Percentiles rank a stretch among this genome's conserved stretches.
phyloP scores from a whole-genome alignment of 2,329 filamentous ascomycete species.

The Acrodontium crateriforme region DNA sequence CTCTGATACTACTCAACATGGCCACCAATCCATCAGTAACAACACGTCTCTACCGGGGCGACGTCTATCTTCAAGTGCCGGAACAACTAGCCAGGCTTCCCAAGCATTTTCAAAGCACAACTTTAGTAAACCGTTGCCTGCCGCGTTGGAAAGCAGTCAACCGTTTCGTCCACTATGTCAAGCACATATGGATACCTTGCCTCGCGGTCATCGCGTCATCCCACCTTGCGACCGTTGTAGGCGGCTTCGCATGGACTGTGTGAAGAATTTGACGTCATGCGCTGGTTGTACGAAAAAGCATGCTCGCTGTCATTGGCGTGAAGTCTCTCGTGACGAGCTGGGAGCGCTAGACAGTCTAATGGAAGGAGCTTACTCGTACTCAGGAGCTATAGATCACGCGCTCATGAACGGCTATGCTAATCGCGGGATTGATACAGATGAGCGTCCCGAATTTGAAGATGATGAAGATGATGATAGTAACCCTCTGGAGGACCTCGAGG shows the following conservation, averaged over 20 bases:
- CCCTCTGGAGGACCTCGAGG: slow-evolving; percentile 21
- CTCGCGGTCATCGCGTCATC: slow-evolving; percentile 59
- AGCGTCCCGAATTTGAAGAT: slow-evolving; percentile 10
- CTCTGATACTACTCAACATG: slow-evolving; percentile 4
- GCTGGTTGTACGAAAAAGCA: slow-evolving; percentile 83
- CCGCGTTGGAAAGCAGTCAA: slow-evolving; percentile 22
- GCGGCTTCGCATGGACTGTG: slow-evolving; percentile 63
- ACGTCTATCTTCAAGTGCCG: slow-evolving; percentile 14
- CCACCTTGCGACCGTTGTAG: slow-evolving; percentile 77
- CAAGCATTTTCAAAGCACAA: slow-evolving; percentile 21
- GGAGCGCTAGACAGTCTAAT: slow-evolving; percentile 19
- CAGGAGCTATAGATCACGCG: slow-evolving; percentile 2
- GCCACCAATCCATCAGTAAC: slow-evolving; percentile 2
- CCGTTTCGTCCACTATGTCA: slow-evolving; percentile 24
- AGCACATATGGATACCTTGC: slow-evolving; percentile 58
- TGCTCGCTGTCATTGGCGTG: slow-evolving; percentile 75
- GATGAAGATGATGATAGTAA: slow-evolving; percentile 22
- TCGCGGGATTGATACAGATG: slow-evolving; percentile 4
- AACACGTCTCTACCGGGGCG: slow-evolving; percentile 5
- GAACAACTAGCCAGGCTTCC: slow-evolving; percentile 6
- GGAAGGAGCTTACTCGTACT: slow-evolving; percentile 10
- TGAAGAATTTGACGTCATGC: slow-evolving; percentile 77
- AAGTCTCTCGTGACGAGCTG: slow-evolving; percentile 59
- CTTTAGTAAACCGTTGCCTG: slow-evolving; percentile 23
- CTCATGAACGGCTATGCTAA: slow-evolving; percentile 11